Evolutionary conservation across 805 yeast genomes (phyloP).

Genomic region (Nakazawaea ernobii): DNA sequence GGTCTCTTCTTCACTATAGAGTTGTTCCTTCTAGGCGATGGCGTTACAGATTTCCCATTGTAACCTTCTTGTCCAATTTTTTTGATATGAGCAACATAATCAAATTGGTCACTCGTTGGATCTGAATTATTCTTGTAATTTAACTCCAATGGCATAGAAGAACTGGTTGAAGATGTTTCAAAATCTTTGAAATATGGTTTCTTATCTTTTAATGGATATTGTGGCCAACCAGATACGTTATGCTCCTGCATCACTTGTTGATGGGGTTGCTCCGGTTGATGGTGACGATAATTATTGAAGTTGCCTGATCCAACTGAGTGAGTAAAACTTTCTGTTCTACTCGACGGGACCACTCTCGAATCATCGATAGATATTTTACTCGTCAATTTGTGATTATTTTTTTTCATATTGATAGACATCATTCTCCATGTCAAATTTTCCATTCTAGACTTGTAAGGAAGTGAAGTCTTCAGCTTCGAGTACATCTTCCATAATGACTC

Average conservation of each 20-base stretch:
- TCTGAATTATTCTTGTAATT: slow-evolving; percentile 20
- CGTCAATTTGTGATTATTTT: slow-evolving; percentile 1
- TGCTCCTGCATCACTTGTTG: neutral
- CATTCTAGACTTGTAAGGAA: slow-evolving; percentile 74
- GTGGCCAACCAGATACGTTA: slow-evolving; percentile 4
- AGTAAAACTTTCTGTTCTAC: neutral
- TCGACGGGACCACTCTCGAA: neutral
- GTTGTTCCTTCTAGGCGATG: slow-evolving; percentile 3
- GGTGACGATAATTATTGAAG: neutral
- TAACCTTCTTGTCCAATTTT: slow-evolving; percentile 41
- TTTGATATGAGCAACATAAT: slow-evolving; percentile 59
- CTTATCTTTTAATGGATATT: slow-evolving; percentile 5
- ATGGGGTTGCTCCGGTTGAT: neutral
- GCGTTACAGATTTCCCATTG: neutral
- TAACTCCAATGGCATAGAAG: neutral
- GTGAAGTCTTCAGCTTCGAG: slow-evolving; percentile 62
- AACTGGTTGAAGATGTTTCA: neutral
- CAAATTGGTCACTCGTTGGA: slow-evolving; percentile 50
- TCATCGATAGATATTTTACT: slow-evolving; percentile 3
- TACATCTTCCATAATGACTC: slow-evolving; percentile 73
- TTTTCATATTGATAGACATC: slow-evolving; percentile 49
- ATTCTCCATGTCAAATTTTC: slow-evolving; percentile 85
- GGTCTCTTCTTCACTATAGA: slow-evolving; percentile 16
- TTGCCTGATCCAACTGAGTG: neutral
- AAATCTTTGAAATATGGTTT: slow-evolving; percentile 9